These are phyloP conservation scores for Hippophae rhamnoides DNA, from an alignment of 306 rosid species.

Conservation along the genomic window DNA sequence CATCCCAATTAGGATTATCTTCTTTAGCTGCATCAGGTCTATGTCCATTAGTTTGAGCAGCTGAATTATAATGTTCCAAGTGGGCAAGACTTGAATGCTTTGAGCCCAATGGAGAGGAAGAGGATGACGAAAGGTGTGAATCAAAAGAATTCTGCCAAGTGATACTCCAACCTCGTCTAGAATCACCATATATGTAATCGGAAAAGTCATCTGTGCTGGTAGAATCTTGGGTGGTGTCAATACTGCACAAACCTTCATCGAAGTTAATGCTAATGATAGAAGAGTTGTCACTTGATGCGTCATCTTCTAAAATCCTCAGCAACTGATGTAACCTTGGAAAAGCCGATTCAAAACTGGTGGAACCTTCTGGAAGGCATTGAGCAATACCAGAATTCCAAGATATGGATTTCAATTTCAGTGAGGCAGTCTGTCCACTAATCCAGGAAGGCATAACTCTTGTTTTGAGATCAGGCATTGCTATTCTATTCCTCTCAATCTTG, in stretches of 20 bases:
- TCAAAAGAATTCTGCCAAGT: conserved; percentile 35
- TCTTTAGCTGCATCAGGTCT: too few relatives aligned
- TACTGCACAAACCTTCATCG: conserved; percentile 82
- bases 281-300: conserved; percentile 80
- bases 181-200: conserved; percentile 68
- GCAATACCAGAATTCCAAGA: conserved; percentile 23
- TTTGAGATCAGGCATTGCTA: conserved; percentile 42
- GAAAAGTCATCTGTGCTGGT: conserved; percentile 67
- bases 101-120: conserved; percentile 46
- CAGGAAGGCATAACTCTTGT: conserved; percentile 29
- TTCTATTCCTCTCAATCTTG: conserved; percentile 50
- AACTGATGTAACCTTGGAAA: conserved; percentile 32
- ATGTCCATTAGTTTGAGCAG: conserved; percentile 17
- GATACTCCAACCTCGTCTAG: conserved; percentile 38
- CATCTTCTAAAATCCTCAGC: conserved; percentile 55
- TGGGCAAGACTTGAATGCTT: conserved; percentile 51
- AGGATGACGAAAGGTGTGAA: conserved; percentile 33
- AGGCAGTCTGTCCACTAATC: conserved; percentile 29
- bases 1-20: too few relatives aligned
- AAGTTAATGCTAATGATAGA: conserved; percentile 66
- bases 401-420: conserved; percentile 26
- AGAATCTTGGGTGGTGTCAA: conserved; percentile 61
- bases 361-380: conserved; percentile 7
- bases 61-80: conserved; percentile 39
- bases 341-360: conserved; percentile 36